Conservation (phyloP, 2,329 filamentous ascomycete species). For the Bipolaris cookei region DNA sequence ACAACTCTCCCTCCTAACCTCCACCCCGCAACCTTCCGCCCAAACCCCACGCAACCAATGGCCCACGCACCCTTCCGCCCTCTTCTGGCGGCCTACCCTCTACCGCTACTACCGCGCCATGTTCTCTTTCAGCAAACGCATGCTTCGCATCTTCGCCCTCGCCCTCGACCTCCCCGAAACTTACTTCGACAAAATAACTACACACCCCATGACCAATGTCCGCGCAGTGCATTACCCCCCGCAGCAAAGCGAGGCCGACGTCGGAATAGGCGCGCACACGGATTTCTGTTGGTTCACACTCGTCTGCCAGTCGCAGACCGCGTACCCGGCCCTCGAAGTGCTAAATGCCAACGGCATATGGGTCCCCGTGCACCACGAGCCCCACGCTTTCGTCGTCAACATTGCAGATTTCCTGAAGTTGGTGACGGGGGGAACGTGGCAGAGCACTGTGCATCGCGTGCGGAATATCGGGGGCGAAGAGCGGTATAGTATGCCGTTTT, state of each 20-base stretch:
- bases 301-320: conserved; percentile 41
- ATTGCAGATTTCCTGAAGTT: conserved; percentile 52
- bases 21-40: conserved; percentile 15
- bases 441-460: conserved; percentile 52
- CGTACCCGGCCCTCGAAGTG: conserved; percentile 47
- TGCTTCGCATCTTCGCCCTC: conserved; percentile 48
- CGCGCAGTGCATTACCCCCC: conserved; percentile 53
- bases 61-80: conserved; percentile 34
- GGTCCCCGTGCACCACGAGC: conserved; percentile 48
- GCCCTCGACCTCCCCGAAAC: conserved; percentile 50
- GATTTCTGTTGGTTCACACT: conserved; percentile 55
- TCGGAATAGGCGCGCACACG: conserved; percentile 52
- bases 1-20: conserved; percentile 33
- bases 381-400: conserved; percentile 51
- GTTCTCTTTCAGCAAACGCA: conserved; percentile 39
- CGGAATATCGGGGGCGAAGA: conserved; percentile 49
- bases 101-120: conserved; percentile 43
- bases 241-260: conserved; percentile 36
- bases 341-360: conserved; percentile 52
- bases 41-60: conserved; percentile 39
- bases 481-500: conserved; percentile 53
- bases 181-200: conserved; percentile 49
- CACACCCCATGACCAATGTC: conserved; percentile 53
- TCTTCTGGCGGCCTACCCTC: conserved; percentile 41
- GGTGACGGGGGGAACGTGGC: conserved; percentile 51